A percentile compares a stretch with the other conserved stretches of the same genome.
Evolutionary conservation across 2,329 filamentous ascomycete genomes (phyloP).

Genomic region (Fusarium domesticum): DNA sequence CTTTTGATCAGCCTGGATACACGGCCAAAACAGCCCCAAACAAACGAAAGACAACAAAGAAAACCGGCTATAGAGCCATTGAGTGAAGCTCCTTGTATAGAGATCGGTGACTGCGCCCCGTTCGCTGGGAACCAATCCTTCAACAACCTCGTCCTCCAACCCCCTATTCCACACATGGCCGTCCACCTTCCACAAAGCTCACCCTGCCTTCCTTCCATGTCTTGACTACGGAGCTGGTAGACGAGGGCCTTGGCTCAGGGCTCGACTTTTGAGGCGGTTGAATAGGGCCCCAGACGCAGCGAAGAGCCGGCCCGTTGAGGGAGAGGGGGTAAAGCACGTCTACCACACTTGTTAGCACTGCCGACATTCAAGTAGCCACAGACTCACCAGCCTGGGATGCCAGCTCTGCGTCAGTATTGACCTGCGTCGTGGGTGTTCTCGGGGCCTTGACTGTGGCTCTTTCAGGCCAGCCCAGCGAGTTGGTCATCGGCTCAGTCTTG

Average conservation of each 20-base stretch:
- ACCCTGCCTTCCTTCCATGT: neutral
- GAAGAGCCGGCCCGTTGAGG: conserved; percentile 5
- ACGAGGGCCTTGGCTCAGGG: neutral
- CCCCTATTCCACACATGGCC: neutral
- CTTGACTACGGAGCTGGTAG: neutral
- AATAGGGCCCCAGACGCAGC: conserved; percentile 31
- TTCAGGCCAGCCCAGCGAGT: neutral
- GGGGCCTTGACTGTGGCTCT: neutral
- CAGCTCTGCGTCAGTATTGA: neutral
- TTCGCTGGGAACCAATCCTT: neutral
- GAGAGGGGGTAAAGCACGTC: conserved; percentile 1
- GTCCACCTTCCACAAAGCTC: neutral
- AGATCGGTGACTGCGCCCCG: neutral
- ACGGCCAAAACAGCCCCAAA: neutral
- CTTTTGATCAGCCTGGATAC: neutral
- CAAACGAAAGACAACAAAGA: neutral
- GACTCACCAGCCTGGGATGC: neutral
- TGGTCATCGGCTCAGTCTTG: neutral
- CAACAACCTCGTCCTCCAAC: neutral
- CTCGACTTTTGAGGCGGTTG: conserved; percentile 34
- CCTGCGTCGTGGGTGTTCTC: neutral
- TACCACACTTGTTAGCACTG: conserved; percentile 2
- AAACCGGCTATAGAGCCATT: neutral
- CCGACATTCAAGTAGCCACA: neutral
- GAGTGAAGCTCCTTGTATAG: neutral